These are phyloP conservation scores for Stagonosporopsis rhizophila DNA, from an alignment of 2,329 filamentous ascomycete species.

Conservation along the genomic window DNA sequence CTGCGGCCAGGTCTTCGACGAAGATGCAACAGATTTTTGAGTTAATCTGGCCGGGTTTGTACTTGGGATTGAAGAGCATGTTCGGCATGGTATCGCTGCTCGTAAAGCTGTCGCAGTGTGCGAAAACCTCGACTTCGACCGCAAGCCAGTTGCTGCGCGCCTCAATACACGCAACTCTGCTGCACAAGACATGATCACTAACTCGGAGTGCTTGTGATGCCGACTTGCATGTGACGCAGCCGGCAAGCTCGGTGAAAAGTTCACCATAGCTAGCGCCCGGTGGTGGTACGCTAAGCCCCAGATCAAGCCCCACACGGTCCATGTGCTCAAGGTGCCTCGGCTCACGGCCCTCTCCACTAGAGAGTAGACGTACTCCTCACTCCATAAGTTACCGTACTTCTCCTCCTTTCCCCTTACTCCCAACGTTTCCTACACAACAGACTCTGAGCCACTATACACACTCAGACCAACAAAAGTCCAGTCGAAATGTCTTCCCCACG, in stretches of 20 bases:
- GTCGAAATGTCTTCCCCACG: conserved; percentile 77
- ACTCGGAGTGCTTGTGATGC: conserved; percentile 8
- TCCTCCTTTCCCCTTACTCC: conserved; percentile 17
- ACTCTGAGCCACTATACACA: background rate
- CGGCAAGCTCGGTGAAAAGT: conserved; percentile 19
- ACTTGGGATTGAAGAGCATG: background rate
- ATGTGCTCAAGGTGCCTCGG: conserved; percentile 33
- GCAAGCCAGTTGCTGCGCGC: background rate
- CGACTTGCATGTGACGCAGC: conserved; percentile 27
- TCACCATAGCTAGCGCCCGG: conserved; percentile 12
- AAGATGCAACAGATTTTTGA: background rate
- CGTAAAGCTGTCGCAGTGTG: background rate
- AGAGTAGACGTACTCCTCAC: conserved; percentile 33
- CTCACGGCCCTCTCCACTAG: conserved; percentile 20
- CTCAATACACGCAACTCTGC: conserved; percentile 4
- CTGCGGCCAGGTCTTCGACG: background rate
- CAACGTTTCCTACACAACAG: background rate
- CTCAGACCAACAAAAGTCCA: conserved; percentile 10
- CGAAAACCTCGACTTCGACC: background rate
- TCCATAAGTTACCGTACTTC: conserved; percentile 28
- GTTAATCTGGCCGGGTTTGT: background rate
- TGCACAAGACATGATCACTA: conserved; percentile 12
- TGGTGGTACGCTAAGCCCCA: conserved; percentile 14
- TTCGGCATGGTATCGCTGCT: conserved; percentile 1
- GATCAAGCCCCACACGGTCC: conserved; percentile 12